Evolutionary conservation across 192 early-diverging fungal genomes (phyloP).

Genomic region (Chytriomyces hyalinus): DNA sequence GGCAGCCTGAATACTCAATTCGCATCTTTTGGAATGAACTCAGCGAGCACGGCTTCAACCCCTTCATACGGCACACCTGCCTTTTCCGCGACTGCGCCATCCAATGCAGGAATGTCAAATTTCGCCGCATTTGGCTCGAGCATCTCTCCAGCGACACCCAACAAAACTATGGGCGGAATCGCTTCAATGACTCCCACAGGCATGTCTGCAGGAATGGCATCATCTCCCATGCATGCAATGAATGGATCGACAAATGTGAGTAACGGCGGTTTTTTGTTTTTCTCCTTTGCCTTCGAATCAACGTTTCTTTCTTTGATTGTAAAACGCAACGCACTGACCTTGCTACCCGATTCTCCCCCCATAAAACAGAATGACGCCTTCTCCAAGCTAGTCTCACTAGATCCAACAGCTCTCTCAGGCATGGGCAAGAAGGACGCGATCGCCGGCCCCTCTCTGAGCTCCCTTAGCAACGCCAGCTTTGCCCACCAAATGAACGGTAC

Average conservation of each 20-base stretch:
- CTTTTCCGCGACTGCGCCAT: not conserved
- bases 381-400: slow-evolving; percentile 52
- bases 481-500: not conserved
- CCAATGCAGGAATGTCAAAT: slow-evolving; percentile 27
- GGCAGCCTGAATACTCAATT: slow-evolving; percentile 5
- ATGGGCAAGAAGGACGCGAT: slow-evolving; percentile 34
- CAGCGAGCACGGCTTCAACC: not conserved
- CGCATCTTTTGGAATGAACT: not conserved
- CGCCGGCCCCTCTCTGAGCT: slow-evolving; percentile 4
- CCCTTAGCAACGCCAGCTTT: not conserved
- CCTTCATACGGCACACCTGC: not conserved
- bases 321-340: not conserved
- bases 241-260: not conserved
- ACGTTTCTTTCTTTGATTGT: not conserved
- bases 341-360: not conserved
- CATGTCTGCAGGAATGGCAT: not conserved
- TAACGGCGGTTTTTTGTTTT: not conserved
- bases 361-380: slow-evolving; percentile 42
- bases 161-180: not conserved
- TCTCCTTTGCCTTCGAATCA: not conserved
- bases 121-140: slow-evolving; percentile 21
- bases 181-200: not conserved
- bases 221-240: not conserved
- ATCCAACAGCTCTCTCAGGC: slow-evolving; percentile 45
- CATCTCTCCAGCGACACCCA: not conserved